These are phyloP conservation scores for Trichoderma asperelloides DNA, from an alignment of 495 filamentous ascomycete species.

Conservation along the genomic window DNA sequence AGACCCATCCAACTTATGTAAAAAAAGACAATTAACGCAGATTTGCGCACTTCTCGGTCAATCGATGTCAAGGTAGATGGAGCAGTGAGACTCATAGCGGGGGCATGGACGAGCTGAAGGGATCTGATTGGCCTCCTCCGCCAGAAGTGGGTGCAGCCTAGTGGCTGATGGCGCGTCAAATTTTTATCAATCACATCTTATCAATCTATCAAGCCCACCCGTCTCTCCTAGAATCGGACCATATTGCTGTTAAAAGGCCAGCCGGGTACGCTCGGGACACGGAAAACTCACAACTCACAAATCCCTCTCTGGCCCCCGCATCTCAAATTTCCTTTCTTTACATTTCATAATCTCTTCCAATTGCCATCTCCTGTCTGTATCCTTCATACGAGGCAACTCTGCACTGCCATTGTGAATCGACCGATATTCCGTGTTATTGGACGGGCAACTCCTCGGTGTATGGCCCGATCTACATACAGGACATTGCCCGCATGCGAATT, in stretches of 20 bases:
- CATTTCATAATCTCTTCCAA: not conserved
- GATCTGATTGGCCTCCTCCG: not conserved
- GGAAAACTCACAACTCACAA: not conserved
- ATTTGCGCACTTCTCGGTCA: not conserved
- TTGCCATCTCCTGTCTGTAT: not conserved
- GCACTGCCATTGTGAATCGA: not conserved
- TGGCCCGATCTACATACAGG: not conserved
- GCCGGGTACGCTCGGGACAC: constrained; percentile 6
- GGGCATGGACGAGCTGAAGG: not conserved
- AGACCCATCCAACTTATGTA: not conserved
- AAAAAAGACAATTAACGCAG: not conserved
- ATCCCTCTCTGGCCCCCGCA: not conserved
- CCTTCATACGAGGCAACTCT: not conserved
- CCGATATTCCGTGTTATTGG: not conserved
- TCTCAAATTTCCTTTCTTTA: not conserved
- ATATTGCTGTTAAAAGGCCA: not conserved
- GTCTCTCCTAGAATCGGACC: constrained; percentile 3
- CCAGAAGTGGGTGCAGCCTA: not conserved
- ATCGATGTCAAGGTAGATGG: not conserved
- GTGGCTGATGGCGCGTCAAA: not conserved
- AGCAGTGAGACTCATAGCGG: not conserved
- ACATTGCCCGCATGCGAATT: too few relatives aligned
- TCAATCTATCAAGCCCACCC: constrained; percentile 28
- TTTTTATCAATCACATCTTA: constrained; percentile 24
- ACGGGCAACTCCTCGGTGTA: not conserved